Conservation (phyloP, 805 yeast genomes). For the Metschnikowia orientalis region DNA sequence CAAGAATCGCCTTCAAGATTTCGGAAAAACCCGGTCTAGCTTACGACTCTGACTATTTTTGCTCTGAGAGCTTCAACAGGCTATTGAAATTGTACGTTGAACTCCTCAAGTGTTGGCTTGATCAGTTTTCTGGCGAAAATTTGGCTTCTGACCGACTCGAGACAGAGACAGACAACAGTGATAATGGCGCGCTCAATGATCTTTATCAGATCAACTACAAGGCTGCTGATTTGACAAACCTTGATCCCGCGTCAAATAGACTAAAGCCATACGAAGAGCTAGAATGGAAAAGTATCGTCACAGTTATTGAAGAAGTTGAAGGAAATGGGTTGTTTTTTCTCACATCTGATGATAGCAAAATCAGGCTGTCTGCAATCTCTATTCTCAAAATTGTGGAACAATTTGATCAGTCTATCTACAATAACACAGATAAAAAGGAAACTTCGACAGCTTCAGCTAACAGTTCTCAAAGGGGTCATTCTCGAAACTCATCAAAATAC, state of each 20-base stretch:
- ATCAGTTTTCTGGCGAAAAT: conserved; percentile 43
- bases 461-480: conserved; percentile 33
- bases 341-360: conserved; percentile 77
- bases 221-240: conserved; percentile 30
- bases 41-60: conserved; percentile 55
- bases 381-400: conserved; percentile 75
- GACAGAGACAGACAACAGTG: conserved; percentile 28
- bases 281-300: conserved; percentile 73
- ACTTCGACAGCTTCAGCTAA: conserved; percentile 18
- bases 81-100: conserved; percentile 72
- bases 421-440: conserved; percentile 31
- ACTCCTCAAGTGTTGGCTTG: conserved; percentile 76
- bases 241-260: conserved; percentile 15
- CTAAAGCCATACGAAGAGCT: conserved; percentile 50
- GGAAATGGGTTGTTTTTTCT: conserved; percentile 91
- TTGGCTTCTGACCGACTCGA: conserved; percentile 23
- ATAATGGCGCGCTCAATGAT: conserved; percentile 37
- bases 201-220: conserved; percentile 43
- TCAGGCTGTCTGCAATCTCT: conserved; percentile 70
- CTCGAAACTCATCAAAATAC: conserved; percentile 61
- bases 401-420: conserved; percentile 79
- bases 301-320: conserved; percentile 90
- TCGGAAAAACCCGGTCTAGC: conserved; percentile 61
- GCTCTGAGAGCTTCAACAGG: conserved; percentile 56
- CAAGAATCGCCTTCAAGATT: conserved; percentile 74